Percentiles rank a stretch among this genome's conserved stretches.
Evolutionary conservation across 2,329 filamentous ascomycete genomes (phyloP).

Genomic region (Alternaria atra): DNA sequence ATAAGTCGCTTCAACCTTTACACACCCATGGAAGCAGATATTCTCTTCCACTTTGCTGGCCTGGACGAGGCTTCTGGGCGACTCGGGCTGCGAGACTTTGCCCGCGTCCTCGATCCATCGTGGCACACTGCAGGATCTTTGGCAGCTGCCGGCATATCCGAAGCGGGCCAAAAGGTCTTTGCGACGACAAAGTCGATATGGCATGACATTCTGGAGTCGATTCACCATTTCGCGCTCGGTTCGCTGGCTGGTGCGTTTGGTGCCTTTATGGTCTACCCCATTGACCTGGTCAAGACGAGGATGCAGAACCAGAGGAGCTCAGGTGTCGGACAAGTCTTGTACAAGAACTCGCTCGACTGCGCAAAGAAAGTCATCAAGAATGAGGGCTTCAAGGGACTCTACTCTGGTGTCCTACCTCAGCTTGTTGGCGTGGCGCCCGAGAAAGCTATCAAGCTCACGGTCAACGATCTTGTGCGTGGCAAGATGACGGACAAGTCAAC

Average conservation of each 20-base stretch:
- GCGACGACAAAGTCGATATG: conserved; percentile 67
- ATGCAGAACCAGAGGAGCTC: conserved; percentile 92
- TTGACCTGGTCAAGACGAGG: conserved; percentile 97
- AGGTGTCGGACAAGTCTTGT: conserved; percentile 84
- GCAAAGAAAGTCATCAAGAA: conserved; percentile 92
- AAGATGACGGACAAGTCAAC: conserved; percentile 77
- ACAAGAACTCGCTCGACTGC: conserved; percentile 98
- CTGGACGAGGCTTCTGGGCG: conserved; percentile 88
- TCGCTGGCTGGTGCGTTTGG: conserved; percentile 94
- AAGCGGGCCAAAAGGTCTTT: conserved; percentile 62
- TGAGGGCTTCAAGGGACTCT: conserved; percentile 87
- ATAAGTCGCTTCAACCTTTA: conserved; percentile 95
- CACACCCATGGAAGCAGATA: conserved; percentile 98
- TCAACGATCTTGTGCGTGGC: conserved; percentile 90
- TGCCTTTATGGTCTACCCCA: conserved; percentile 99
- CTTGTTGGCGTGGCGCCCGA: conserved; percentile 98
- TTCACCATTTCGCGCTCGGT: conserved; percentile 89
- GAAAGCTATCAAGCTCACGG: conserved; percentile 98
- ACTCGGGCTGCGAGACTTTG: conserved; percentile 83
- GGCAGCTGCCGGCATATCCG: conserved; percentile 56
- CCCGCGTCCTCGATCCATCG: conserved; percentile 91
- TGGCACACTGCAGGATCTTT: conserved; percentile 76
- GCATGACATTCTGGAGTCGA: conserved; percentile 74
- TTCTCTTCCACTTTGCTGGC: conserved; percentile 97
- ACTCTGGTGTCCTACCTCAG: conserved; percentile 94